These are phyloP conservation scores for Dioscorea zingiberensis DNA, from an alignment of 106 monocot species.

Conservation along the genomic window DNA sequence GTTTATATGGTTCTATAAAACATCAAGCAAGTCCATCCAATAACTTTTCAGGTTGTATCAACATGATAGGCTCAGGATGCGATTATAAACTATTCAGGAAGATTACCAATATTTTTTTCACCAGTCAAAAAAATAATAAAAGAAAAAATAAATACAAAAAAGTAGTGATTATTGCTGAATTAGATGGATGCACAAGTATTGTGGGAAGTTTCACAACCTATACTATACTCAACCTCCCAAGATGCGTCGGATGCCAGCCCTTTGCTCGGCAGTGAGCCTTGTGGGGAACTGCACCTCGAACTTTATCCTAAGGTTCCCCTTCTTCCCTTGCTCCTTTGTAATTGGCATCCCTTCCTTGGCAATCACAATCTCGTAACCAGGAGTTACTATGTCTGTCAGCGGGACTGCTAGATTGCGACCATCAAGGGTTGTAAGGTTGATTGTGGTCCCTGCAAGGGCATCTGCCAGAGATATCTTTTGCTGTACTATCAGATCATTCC, in stretches of 20 bases:
- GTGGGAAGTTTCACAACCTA: not conserved
- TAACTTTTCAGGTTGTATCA: too few species aligned
- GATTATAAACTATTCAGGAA: too few species aligned
- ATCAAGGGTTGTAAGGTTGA: conserved; percentile 52
- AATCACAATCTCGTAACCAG: conserved; percentile 50
- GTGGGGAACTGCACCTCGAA: conserved; percentile 69
- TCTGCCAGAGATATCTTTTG: conserved; percentile 55
- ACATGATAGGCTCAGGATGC: too few species aligned
- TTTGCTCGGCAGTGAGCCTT: conserved; percentile 36
- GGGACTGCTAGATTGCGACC: conserved; percentile 47
- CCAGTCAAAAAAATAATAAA: not conserved
- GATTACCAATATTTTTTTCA: too few species aligned
- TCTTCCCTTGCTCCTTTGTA: conserved; percentile 40
- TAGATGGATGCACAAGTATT: conserved; percentile 2
- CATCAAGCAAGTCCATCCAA: too few species aligned
- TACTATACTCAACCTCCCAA: conserved; percentile 19
- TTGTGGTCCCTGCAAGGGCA: conserved; percentile 47
- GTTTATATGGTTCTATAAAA: too few species aligned
- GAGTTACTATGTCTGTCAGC: conserved; percentile 43
- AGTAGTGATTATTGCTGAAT: not conserved
- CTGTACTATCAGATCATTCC: conserved; percentile 62
- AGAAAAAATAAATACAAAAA: not conserved
- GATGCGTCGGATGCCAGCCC: conserved; percentile 26
- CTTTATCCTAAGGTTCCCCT: conserved; percentile 46
- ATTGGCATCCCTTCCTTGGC: conserved; percentile 70